Percentiles rank a stretch among this genome's conserved stretches.
Conservation (phyloP, 441 rosid genomes). For the Gossypium davidsonii region DNA sequence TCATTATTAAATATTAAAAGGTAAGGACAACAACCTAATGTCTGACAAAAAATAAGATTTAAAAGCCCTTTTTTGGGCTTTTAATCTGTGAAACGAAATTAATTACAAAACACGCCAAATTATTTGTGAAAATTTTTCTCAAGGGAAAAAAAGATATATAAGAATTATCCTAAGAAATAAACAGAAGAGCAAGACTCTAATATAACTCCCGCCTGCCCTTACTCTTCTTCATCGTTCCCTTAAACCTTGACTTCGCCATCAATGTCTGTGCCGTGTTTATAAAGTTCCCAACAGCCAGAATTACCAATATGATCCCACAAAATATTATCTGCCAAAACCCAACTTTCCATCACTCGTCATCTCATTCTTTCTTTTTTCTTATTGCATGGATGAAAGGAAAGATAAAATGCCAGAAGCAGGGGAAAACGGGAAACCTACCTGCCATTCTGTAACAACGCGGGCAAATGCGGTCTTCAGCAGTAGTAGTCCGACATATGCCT, state of each 20-base stretch:
- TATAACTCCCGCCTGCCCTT: constrained; percentile 61
- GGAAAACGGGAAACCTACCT: constrained; percentile 34
- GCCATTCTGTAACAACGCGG: constrained; percentile 84
- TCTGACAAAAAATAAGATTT: too few species aligned
- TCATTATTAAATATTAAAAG: too few species aligned
- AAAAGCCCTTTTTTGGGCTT: too few species aligned
- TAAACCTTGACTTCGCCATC: constrained; percentile 81
- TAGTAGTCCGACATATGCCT: constrained; percentile 84
- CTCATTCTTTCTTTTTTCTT: neutral
- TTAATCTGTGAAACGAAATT: too few species aligned
- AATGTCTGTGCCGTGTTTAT: constrained; percentile 77
- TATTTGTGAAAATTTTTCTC: too few species aligned
- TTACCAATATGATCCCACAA: constrained; percentile 74
- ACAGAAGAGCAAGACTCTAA: constrained; percentile 19
- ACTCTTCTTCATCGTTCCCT: constrained; percentile 86
- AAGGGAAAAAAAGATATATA: constrained; percentile 8
- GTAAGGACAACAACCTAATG: too few species aligned
- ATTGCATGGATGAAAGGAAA: neutral
- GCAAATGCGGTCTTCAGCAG: constrained; percentile 73
- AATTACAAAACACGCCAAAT: too few species aligned
- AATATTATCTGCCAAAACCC: constrained; percentile 51
- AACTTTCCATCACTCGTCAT: constrained; percentile 13
- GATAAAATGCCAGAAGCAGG: neutral
- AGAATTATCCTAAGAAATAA: constrained; percentile 5
- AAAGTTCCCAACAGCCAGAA: constrained; percentile 94